Evolutionary conservation across 169 alveolate genomes (phyloP).

Genomic region (Pseudocohnilembus persalinus): DNA sequence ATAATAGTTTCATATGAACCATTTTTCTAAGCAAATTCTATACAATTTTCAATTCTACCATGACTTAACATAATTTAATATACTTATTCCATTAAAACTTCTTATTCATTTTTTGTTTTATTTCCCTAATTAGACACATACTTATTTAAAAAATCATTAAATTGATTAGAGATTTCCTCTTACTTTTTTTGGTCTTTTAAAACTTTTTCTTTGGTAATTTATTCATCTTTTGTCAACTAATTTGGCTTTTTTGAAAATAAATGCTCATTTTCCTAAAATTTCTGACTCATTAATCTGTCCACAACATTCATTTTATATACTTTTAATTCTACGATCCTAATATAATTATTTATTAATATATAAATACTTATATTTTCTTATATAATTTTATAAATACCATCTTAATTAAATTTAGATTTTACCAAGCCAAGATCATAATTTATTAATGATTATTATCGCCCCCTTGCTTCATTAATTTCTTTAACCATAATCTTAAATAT

Average conservation of each 20-base stretch:
- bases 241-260: conserved; percentile 26
- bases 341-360: conserved; percentile 39
- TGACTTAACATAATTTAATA: conserved; percentile 72
- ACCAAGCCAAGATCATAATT: conserved; percentile 39
- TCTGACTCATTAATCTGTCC: conserved; percentile 29
- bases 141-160: conserved; percentile 52
- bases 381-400: too few relatives aligned
- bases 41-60: conserved; percentile 75
- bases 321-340: conserved; percentile 63
- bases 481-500: conserved; percentile 21
- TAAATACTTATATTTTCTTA: too few relatives aligned
- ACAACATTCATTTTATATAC: conserved; percentile 49
- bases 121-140: too few relatives aligned
- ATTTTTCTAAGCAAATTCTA: conserved; percentile 68
- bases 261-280: conserved; percentile 25
- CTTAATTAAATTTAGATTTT: neutral
- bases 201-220: conserved; percentile 31
- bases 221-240: conserved; percentile 40
- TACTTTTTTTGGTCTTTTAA: conserved; percentile 27
- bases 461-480: conserved; percentile 1
- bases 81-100: conserved; percentile 39
- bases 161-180: conserved; percentile 32
- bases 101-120: conserved; percentile 52
- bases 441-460: conserved; percentile 27
- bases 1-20: conserved; percentile 72